Evolutionary conservation across 2,329 filamentous ascomycete species (phyloP).

Genomic region (Drechslera avenae): DNA sequence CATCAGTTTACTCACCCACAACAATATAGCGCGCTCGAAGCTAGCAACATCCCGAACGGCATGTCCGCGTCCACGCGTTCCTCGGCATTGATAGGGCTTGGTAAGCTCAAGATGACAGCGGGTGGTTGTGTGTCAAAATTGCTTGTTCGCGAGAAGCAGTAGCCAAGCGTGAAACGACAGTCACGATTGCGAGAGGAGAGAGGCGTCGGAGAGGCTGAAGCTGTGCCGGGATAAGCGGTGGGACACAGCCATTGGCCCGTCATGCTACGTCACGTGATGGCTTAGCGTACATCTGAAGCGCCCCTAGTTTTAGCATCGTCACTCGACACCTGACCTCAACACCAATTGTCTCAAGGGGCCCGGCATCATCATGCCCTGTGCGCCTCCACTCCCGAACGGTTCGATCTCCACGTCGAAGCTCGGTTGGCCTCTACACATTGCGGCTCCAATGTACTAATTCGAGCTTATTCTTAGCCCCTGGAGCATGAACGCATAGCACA

Average conservation of each 20-base stretch:
- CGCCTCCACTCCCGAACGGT: slow-evolving; percentile 14
- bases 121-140: slow-evolving; percentile 14
- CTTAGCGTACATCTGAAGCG: slow-evolving; percentile 26
- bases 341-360: slow-evolving; percentile 48
- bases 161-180: neutral
- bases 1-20: neutral
- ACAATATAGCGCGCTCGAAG: neutral
- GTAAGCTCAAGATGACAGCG: slow-evolving; percentile 7
- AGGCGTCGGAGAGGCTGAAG: slow-evolving; percentile 14
- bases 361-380: slow-evolving; percentile 33
- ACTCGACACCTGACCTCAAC: slow-evolving; percentile 35
- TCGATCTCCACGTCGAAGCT: slow-evolving; percentile 24
- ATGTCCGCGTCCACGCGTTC: too few species aligned
- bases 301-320: slow-evolving; percentile 35
- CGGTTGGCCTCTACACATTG: slow-evolving; percentile 32
- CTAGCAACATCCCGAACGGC: too few species aligned
- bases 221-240: slow-evolving; percentile 17
- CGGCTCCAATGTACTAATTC: slow-evolving; percentile 22
- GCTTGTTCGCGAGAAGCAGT: slow-evolving; percentile 9
- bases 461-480: slow-evolving; percentile 27
- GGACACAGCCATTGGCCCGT: slow-evolving; percentile 21
- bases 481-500: slow-evolving; percentile 36
- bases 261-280: slow-evolving; percentile 10
- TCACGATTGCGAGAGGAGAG: neutral
- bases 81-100: too few species aligned